phyloP scores from a whole-genome alignment of 768 basidiomycete species.

The Filobasidium floriforme region DNA sequence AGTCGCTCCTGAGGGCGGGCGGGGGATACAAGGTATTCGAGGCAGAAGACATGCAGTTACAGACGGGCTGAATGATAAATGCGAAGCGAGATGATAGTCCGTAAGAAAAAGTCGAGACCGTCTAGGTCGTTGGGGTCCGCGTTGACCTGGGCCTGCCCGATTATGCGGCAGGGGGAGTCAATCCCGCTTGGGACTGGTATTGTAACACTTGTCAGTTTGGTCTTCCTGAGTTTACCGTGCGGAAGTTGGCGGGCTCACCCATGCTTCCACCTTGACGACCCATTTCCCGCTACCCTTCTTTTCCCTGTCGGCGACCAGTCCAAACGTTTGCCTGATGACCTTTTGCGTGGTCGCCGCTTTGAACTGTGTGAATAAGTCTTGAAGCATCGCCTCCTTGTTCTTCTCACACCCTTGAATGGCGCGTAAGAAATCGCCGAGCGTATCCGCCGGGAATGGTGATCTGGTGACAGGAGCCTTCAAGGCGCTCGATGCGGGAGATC shows the following conservation, averaged over 20 bases:
- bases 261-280: slow-evolving; percentile 39
- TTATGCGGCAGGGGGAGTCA: not conserved
- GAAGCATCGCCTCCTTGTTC: slow-evolving; percentile 31
- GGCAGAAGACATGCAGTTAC: too few relatives aligned
- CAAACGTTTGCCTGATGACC: slow-evolving; percentile 39
- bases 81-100: too few relatives aligned
- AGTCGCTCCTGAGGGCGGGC: too few relatives aligned
- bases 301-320: slow-evolving; percentile 36
- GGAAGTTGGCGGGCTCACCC: slow-evolving; percentile 32
- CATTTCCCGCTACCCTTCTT: slow-evolving; percentile 36
- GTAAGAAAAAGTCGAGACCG: too few relatives aligned
- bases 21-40: too few relatives aligned
- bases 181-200: not conserved
- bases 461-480: slow-evolving; percentile 25
- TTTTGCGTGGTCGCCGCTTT: slow-evolving; percentile 34
- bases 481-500: slow-evolving; percentile 7
- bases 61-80: too few relatives aligned
- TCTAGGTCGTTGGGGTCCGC: not conserved
- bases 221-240: too few relatives aligned
- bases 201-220: too few relatives aligned
- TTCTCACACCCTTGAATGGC: slow-evolving; percentile 36
- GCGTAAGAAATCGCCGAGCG: slow-evolving; percentile 33
- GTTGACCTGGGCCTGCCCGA: not conserved
- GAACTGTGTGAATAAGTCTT: slow-evolving; percentile 33
- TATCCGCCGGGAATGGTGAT: slow-evolving; percentile 31